phyloP scores from a whole-genome alignment of 2,329 filamentous ascomycete genomes.

The Pyrenophora seminiperda region DNA sequence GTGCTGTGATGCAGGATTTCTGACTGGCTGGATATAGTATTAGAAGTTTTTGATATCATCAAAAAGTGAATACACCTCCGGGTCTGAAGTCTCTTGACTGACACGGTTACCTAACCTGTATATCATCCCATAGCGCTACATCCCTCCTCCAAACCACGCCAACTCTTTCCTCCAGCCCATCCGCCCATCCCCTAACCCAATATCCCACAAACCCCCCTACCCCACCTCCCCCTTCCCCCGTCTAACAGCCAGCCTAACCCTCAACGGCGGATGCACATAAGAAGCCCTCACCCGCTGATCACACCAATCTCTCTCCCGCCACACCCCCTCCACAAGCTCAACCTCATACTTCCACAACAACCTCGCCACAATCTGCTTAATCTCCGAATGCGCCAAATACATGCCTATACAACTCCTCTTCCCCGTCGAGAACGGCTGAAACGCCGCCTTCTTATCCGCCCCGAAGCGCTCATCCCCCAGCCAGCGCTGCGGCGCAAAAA shows the following conservation, averaged over 20 bases:
- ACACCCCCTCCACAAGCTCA: conserved; percentile 4
- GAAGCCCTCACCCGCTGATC: conserved; percentile 6
- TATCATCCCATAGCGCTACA: too few relatives aligned
- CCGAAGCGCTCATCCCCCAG: not conserved
- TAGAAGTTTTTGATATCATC: not conserved
- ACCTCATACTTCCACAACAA: conserved; percentile 2
- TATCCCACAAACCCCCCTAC: too few relatives aligned
- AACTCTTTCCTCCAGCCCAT: too few relatives aligned
- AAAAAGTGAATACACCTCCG: not conserved
- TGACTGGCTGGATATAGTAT: not conserved
- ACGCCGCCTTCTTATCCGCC: not conserved
- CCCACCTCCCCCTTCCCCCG: not conserved
- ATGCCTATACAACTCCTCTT: not conserved
- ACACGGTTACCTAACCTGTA: not conserved
- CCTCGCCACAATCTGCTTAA: conserved; percentile 6
- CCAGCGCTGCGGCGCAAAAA: conserved; percentile 2
- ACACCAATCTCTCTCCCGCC: not conserved
- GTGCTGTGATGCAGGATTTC: not conserved
- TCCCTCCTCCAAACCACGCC: too few relatives aligned
- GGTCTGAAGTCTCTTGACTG: not conserved
- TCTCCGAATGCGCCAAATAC: conserved; percentile 1
- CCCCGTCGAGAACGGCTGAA: conserved; percentile 5
- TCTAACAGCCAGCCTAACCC: not conserved
- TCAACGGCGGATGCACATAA: conserved; percentile 6
- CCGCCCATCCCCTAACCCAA: too few relatives aligned